A percentile compares a stretch with the other conserved stretches of the same genome.
Conservation (phyloP, 148 eudicot species). For the Rhododendron williamsianum region DNA sequence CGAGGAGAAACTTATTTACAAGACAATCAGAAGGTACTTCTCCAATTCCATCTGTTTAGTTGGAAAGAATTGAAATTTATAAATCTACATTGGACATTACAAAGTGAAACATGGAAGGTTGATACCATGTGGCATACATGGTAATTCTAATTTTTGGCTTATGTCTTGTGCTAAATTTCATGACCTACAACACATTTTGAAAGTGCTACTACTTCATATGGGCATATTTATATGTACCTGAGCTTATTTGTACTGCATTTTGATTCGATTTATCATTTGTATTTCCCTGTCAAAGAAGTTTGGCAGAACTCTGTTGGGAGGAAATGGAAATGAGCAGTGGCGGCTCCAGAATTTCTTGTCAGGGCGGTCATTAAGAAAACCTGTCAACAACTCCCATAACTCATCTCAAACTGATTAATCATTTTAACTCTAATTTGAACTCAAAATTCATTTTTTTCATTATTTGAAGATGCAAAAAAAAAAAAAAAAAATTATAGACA, state of each 20-base stretch:
- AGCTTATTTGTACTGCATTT: not conserved
- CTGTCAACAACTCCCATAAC: too few relatives aligned
- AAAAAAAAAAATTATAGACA: too few relatives aligned
- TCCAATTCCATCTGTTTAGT: not conserved
- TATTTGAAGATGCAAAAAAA: too few relatives aligned
- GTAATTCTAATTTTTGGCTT: not conserved
- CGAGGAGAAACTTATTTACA: slow-evolving; percentile 53
- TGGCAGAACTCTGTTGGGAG: not conserved
- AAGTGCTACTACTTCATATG: not conserved
- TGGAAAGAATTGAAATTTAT: not conserved
- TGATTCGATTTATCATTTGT: not conserved
- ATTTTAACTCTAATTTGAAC: too few relatives aligned
- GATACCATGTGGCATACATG: not conserved
- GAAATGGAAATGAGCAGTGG: not conserved
- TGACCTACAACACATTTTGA: not conserved
- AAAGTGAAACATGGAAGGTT: not conserved
- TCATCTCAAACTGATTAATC: too few relatives aligned
- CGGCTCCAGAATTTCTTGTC: too few relatives aligned
- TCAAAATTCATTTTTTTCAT: too few relatives aligned
- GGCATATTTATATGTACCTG: too few relatives aligned
- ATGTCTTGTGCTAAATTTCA: not conserved
- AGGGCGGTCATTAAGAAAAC: too few relatives aligned
- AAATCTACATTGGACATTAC: not conserved
- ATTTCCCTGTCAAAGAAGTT: not conserved
- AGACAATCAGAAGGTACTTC: slow-evolving; percentile 51